Evolutionary conservation across 2,329 filamentous ascomycete species (phyloP).

Genomic region (Botrytis fabae): DNA sequence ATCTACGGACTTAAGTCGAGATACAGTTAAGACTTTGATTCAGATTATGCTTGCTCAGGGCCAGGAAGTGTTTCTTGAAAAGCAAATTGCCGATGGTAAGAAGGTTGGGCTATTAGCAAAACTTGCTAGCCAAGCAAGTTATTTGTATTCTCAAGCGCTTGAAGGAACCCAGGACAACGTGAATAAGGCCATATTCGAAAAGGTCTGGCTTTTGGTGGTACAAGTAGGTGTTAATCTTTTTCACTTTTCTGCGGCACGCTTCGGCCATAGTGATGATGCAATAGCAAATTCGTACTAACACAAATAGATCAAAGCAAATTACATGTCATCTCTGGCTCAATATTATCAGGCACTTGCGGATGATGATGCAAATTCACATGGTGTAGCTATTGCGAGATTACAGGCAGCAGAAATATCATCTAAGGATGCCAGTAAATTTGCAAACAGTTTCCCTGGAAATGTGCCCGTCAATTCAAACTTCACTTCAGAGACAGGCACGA

Average conservation of each 20-base stretch:
- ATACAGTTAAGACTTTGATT: slow-evolving; percentile 94
- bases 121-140: slow-evolving; percentile 84
- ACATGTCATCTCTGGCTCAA: slow-evolving; percentile 83
- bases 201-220: slow-evolving; percentile 82
- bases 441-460: slow-evolving; percentile 77
- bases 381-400: slow-evolving; percentile 78
- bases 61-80: slow-evolving; percentile 96
- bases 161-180: slow-evolving; percentile 94
- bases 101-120: slow-evolving; percentile 91
- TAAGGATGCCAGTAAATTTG: slow-evolving; percentile 74
- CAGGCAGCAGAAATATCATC: slow-evolving; percentile 77
- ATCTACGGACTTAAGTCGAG: slow-evolving; percentile 90
- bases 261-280: background rate
- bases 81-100: slow-evolving; percentile 89
- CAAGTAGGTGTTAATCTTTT: slow-evolving; percentile 56
- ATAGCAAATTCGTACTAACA: slow-evolving; percentile 24
- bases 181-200: slow-evolving; percentile 87
- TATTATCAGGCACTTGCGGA: slow-evolving; percentile 93
- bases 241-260: background rate
- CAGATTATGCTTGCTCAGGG: slow-evolving; percentile 91
- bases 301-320: slow-evolving; percentile 69
- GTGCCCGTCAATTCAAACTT: slow-evolving; percentile 82
- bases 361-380: slow-evolving; percentile 84
- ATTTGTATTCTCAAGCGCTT: slow-evolving; percentile 81
- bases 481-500: slow-evolving; percentile 71